A percentile compares a stretch with the other conserved stretches of the same genome.
Conservation (phyloP, 1,284 basidiomycete species). For the Microbotryomycetes sp. region DNA sequence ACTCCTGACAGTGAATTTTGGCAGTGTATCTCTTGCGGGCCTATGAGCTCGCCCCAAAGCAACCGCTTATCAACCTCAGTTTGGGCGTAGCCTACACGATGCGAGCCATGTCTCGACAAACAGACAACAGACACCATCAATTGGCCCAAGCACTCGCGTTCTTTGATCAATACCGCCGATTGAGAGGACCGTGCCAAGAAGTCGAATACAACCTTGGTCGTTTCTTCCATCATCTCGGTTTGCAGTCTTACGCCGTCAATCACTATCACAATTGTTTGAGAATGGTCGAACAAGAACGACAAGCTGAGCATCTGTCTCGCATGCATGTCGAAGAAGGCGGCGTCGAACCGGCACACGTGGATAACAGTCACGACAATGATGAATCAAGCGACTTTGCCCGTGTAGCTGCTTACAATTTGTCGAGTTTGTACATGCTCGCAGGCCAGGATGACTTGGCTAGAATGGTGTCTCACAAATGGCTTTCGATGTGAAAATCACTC, state of each 20-base stretch:
- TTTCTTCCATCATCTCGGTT: conserved; percentile 79
- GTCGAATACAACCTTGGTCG: conserved; percentile 89
- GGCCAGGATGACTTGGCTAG: conserved; percentile 53
- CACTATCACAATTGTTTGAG: conserved; percentile 57
- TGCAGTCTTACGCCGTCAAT: conserved; percentile 67
- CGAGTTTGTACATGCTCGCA: conserved; percentile 67
- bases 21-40: conserved; percentile 81
- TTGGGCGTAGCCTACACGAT: conserved; percentile 78
- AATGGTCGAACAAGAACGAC: conserved; percentile 1
- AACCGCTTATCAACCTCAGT: conserved; percentile 75
- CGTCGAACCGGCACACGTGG: conserved; percentile 46
- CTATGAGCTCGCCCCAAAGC: conserved; percentile 71
- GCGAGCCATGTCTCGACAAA: conserved; percentile 83
- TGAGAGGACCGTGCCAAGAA: conserved; percentile 48
- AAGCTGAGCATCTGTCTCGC: background rate
- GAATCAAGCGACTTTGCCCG: conserved; percentile 15
- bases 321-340: conserved; percentile 24
- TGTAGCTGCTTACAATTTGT: conserved; percentile 82
- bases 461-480: conserved; percentile 28
- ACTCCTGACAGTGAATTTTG: background rate
- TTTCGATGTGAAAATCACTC: conserved; percentile 23
- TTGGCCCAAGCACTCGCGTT: conserved; percentile 78
- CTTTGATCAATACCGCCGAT: conserved; percentile 61
- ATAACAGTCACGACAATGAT: background rate
- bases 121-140: conserved; percentile 86